Conservation (phyloP, 306 rosid species). For the Prunus dulcis region DNA sequence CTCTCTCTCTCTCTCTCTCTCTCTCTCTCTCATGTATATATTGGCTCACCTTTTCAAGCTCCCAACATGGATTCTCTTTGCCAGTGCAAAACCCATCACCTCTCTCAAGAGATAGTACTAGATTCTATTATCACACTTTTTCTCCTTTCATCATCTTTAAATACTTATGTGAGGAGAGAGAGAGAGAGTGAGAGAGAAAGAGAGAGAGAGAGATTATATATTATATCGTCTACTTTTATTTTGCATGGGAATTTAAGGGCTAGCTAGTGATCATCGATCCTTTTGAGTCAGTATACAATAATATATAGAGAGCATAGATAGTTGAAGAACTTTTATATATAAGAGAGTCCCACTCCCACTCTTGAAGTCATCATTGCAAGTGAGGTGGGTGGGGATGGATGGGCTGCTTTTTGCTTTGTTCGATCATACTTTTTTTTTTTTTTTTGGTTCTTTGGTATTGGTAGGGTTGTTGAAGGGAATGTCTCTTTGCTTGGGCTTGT, state of each 20-base stretch:
- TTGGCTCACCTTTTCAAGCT: constrained; percentile 83
- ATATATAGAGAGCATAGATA: not conserved
- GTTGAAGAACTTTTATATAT: not conserved
- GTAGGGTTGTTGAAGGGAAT: constrained; percentile 44
- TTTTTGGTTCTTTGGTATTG: constrained; percentile 9
- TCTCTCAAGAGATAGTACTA: constrained; percentile 74
- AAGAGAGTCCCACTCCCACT: constrained; percentile 51
- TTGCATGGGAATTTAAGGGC: constrained; percentile 51
- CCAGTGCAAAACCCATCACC: constrained; percentile 63
- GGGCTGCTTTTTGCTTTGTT: constrained; percentile 46
- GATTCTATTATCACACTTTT: constrained; percentile 64
- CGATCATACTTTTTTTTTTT: not conserved
- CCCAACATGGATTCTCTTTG: constrained; percentile 79
- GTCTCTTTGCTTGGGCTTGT: constrained; percentile 52
- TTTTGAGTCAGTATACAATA: constrained; percentile 29
- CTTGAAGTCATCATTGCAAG: constrained; percentile 58
- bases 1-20: constrained; percentile 6
- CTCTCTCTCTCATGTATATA: constrained; percentile 18
- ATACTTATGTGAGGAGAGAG: not conserved
- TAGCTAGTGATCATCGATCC: constrained; percentile 8
- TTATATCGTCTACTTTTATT: constrained; percentile 11
- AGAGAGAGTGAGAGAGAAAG: constrained; percentile 1
- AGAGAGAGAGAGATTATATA: not conserved
- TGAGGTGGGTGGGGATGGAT: constrained; percentile 52
- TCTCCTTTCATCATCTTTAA: constrained; percentile 41